Conservation (phyloP, 768 basidiomycete genomes). For the Collybia sp. region DNA sequence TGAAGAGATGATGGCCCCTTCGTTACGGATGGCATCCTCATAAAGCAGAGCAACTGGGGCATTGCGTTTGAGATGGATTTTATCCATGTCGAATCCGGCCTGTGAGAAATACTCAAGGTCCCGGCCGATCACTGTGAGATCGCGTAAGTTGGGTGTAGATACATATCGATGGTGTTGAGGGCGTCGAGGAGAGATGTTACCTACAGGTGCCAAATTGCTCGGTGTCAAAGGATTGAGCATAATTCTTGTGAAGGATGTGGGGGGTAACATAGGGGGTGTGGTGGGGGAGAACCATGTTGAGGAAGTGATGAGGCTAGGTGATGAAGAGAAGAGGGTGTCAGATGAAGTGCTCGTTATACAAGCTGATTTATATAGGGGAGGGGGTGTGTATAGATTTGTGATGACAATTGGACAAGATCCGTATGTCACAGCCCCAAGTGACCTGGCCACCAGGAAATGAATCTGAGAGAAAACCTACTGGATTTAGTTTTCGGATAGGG, state of each 20-base stretch:
- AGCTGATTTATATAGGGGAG: constrained; percentile 14
- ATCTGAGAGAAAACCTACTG: no score
- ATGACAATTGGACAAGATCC: constrained; percentile 12
- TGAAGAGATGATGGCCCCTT: constrained; percentile 96
- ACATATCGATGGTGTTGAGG: neutral
- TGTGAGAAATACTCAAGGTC: constrained; percentile 98
- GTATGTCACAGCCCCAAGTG: neutral
- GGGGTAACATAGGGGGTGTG: constrained; percentile 85
- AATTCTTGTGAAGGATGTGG: constrained; percentile 84
- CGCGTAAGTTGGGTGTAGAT: constrained; percentile 7
- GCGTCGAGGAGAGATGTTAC: constrained; percentile 18
- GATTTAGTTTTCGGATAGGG: no score
- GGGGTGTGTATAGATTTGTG: constrained; percentile 1
- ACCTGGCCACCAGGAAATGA: neutral
- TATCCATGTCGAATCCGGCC: constrained; percentile 98
- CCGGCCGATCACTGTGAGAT: constrained; percentile 71
- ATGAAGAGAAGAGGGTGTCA: constrained; percentile 11
- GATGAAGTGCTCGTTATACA: constrained; percentile 8
- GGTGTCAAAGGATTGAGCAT: constrained; percentile 69
- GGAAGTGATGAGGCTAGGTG: constrained; percentile 6
- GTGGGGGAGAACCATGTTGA: constrained; percentile 63
- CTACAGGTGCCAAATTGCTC: constrained; percentile 57
- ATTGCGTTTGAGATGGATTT: constrained; percentile 93
- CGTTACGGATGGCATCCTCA: constrained; percentile 97
- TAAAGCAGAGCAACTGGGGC: constrained; percentile 87